Evolutionary conservation across 306 rosid genomes (phyloP).

Genomic region (Neltuma alba): DNA sequence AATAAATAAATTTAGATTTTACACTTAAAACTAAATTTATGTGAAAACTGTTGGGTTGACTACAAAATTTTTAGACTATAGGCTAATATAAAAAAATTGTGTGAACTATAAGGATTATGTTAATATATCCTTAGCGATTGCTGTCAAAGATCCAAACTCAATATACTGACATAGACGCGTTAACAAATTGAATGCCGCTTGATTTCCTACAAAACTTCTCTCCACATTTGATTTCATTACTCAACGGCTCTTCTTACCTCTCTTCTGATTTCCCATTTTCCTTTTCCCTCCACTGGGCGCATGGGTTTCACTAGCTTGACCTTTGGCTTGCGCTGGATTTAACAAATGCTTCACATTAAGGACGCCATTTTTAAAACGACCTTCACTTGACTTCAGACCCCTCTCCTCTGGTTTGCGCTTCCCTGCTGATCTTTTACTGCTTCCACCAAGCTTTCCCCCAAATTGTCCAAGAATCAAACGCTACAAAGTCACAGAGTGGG

Average conservation of each 20-base stretch:
- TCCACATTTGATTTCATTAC: background rate
- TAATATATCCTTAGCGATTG: background rate
- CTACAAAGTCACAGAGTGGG: conserved; percentile 29
- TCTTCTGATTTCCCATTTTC: background rate
- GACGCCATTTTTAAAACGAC: conserved; percentile 58
- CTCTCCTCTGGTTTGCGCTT: conserved; percentile 52
- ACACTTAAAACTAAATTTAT: too few species aligned
- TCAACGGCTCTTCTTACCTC: background rate
- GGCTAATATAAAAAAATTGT: too few species aligned
- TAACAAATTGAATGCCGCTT: background rate
- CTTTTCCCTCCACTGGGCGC: conserved; percentile 15
- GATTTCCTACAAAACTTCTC: background rate
- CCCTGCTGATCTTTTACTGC: conserved; percentile 34
- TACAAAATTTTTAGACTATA: background rate
- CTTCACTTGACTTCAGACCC: conserved; percentile 51
- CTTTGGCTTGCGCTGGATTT: conserved; percentile 37
- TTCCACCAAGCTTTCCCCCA: conserved; percentile 40
- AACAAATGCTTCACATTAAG: conserved; percentile 62
- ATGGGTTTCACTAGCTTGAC: background rate
- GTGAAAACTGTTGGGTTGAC: background rate
- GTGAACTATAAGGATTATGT: background rate
- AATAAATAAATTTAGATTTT: too few species aligned
- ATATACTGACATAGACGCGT: background rate
- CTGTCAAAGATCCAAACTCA: background rate
- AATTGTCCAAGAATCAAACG: conserved; percentile 45